Conservation (phyloP, 495 filamentous ascomycete genomes). For the Parachaetomium inaequale region DNA sequence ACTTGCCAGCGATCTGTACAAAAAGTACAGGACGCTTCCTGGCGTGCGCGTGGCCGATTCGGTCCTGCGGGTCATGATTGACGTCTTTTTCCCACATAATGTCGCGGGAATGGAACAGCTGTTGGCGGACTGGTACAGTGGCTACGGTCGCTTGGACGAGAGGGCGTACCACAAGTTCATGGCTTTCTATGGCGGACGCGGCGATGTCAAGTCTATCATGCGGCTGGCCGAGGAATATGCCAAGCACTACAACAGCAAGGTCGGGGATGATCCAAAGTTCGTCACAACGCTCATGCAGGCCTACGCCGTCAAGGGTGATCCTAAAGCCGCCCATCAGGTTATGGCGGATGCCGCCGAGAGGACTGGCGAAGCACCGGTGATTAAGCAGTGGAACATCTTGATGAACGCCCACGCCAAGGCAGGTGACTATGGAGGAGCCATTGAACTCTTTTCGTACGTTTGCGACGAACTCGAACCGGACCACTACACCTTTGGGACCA, state of each 20-base stretch:
- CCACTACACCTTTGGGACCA: slow-evolving; percentile 59
- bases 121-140: slow-evolving; percentile 52
- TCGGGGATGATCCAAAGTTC: slow-evolving; percentile 38
- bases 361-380: slow-evolving; percentile 52
- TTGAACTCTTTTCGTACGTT: slow-evolving; percentile 57
- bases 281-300: slow-evolving; percentile 55
- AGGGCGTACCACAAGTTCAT: slow-evolving; percentile 49
- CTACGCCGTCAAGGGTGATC: slow-evolving; percentile 61
- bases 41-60: slow-evolving; percentile 8
- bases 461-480: slow-evolving; percentile 49
- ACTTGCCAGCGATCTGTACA: slow-evolving; percentile 33
- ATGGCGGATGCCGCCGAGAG: slow-evolving; percentile 56
- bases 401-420: slow-evolving; percentile 65
- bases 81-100: slow-evolving; percentile 39
- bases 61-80: slow-evolving; percentile 22
- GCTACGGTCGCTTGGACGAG: slow-evolving; percentile 36
- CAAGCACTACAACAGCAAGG: slow-evolving; percentile 31
- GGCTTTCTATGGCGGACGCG: slow-evolving; percentile 50
- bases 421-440: slow-evolving; percentile 60
- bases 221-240: slow-evolving; percentile 55
- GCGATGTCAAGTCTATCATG: slow-evolving; percentile 49
- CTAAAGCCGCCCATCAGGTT: slow-evolving; percentile 51
- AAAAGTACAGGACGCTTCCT: slow-evolving; percentile 36
- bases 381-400: slow-evolving; percentile 68
- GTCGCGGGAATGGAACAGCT: slow-evolving; percentile 47